Percentiles rank a stretch among this genome's conserved stretches.
phyloP scores from a whole-genome alignment of 2,329 filamentous ascomycete genomes.

The Mycosphaerella arachidis region DNA sequence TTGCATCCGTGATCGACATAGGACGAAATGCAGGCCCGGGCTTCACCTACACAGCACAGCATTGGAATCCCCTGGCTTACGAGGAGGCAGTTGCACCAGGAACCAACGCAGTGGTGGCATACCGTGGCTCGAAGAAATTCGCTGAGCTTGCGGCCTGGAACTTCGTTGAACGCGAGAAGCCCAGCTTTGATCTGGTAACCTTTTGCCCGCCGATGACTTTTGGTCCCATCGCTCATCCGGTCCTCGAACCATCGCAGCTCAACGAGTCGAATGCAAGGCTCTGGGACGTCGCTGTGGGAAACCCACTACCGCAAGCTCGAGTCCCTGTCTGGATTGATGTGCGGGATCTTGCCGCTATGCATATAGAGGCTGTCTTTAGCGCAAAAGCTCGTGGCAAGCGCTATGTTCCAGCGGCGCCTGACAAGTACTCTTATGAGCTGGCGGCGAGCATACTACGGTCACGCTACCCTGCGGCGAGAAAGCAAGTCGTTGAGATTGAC shows the following conservation, averaged over 20 bases:
- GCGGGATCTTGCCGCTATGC: not conserved
- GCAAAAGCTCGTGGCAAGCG: not conserved
- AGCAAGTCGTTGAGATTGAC: not conserved
- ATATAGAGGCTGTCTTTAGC: not conserved
- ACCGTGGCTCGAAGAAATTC: not conserved
- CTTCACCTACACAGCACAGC: not conserved
- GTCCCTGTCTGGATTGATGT: not conserved
- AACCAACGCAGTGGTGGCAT: not conserved
- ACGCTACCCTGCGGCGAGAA: not conserved
- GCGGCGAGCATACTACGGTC: not conserved
- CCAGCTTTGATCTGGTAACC: not conserved
- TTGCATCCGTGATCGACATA: not conserved
- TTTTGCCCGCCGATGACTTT: not conserved
- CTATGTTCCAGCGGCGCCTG: not conserved
- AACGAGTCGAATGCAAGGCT: not conserved
- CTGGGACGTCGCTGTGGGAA: not conserved
- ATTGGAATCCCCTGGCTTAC: not conserved
- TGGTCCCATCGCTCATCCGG: not conserved
- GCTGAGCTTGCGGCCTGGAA: not conserved
- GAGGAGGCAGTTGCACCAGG: not conserved
- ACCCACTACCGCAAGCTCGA: not conserved
- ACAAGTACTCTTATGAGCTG: not conserved
- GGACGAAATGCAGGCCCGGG: not conserved
- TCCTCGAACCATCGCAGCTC: not conserved
- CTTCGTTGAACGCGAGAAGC: not conserved